Evolutionary conservation across 305 asterid genomes (phyloP), one percentile per base, ranked within the genome.

Genomic region (Rubia balearica): DNA sequence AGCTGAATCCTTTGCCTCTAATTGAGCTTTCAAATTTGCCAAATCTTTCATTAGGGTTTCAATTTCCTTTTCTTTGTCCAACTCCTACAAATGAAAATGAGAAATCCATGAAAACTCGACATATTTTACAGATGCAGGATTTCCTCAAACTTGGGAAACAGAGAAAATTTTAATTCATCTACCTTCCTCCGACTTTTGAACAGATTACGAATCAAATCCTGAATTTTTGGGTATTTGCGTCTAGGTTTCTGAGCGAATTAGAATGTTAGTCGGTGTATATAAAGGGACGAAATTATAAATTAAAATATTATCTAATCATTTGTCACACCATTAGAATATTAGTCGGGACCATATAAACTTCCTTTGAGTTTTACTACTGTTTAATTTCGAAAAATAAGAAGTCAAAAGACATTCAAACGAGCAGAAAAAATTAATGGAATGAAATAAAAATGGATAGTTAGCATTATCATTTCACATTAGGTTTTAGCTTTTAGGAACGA

Each of bases 1-100:
- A 1, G 85, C 86, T 2, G 81, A 76, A 9, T 90, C 92, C 73
- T 83, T 89, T 4, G 85, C 86, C 69, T 82, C 94, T 4, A 85
- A 62, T 67, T 84, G 83, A 59, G 85, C 14, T 78, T 78, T 85
- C 21, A 79, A 43, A 24, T 53, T 81, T 21, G 86, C 88, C 65
- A 86, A 33, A 27, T 83, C 86, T 82, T 77, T 85, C 77, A 77
- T 73, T 45, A 86, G 49, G 55, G 45, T 68, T 43, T 79, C 87
- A 5, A 67, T 21, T 13, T 78, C 86, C 16, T 64, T 76, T 53
- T 73, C 85, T 42, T 75, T 81, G 69, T 77, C 83, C 21, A 41
- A 40, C 56, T 73, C 88, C 83, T 80, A 71, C 24, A 21, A 61
- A 11, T 41, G 4, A 48, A 63, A 46, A 38, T 22, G 30, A 59